Percentiles rank a stretch among this genome's conserved stretches.
These are phyloP conservation scores for Termitomyces sp. DNA, from an alignment of 768 basidiomycete genomes.

Conservation along the genomic window DNA sequence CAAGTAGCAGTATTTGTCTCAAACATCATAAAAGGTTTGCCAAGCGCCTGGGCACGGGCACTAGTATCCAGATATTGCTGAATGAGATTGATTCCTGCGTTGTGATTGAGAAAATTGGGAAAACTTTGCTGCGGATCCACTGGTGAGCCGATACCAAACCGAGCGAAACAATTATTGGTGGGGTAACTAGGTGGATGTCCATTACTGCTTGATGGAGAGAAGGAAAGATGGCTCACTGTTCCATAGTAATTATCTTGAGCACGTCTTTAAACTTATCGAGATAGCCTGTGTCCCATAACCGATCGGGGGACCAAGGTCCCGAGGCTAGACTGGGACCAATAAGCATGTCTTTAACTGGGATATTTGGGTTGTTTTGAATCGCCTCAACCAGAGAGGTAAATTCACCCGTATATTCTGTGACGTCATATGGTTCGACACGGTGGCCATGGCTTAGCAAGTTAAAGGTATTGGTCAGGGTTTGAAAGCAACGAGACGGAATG, in stretches of 20 bases:
- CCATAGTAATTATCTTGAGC: slow-evolving; percentile 43
- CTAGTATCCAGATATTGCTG: slow-evolving; percentile 45
- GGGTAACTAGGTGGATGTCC: slow-evolving; percentile 34
- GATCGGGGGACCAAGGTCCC: slow-evolving; percentile 41
- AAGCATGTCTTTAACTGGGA: slow-evolving; percentile 36
- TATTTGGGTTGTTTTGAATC: slow-evolving; percentile 26
- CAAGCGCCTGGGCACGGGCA: slow-evolving; percentile 33
- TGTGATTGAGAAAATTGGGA: slow-evolving; percentile 54
- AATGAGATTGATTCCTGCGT: slow-evolving; percentile 42
- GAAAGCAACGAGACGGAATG: not conserved
- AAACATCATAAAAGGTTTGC: slow-evolving; percentile 57
- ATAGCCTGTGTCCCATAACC: slow-evolving; percentile 47
- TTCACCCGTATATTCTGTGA: slow-evolving; percentile 43
- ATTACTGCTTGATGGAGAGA: not conserved
- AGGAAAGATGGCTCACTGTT: slow-evolving; percentile 34
- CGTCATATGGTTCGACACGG: slow-evolving; percentile 18
- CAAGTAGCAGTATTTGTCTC: slow-evolving; percentile 68
- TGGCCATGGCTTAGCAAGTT: slow-evolving; percentile 15
- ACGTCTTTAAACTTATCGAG: slow-evolving; percentile 32
- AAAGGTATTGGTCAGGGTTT: not conserved
- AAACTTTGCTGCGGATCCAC: slow-evolving; percentile 44
- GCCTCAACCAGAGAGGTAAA: slow-evolving; percentile 36
- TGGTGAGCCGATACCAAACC: slow-evolving; percentile 35
- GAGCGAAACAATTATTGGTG: slow-evolving; percentile 55
- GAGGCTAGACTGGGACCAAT: slow-evolving; percentile 60